Evolutionary conservation across 2,329 filamentous ascomycete species (phyloP), one percentile per base, ranked within the genome.

Genomic region (Diaporthe longicolla): DNA sequence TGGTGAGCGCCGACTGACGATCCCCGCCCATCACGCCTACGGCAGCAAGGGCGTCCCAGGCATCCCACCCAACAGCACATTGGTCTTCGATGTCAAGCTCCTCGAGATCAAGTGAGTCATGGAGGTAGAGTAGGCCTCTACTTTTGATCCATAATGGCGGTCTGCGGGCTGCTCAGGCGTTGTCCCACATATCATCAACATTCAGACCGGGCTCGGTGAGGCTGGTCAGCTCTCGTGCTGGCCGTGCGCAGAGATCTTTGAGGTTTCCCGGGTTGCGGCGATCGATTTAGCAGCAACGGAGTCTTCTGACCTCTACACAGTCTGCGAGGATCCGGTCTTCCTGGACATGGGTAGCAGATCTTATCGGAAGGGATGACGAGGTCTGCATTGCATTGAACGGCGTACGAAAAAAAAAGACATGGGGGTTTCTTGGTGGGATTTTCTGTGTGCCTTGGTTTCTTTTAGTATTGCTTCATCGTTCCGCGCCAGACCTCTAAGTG

Each of bases 31-130:
- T 80, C 91, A 96, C 74, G 97, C 93, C 80, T 99, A 99, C 84
- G 97, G 97, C 85, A 95, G 91, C 86, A 93, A 94, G 87, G 87
- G 89, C 76, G 85, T 94, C 32, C 93, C 95, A 68, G 95, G 93
- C 78, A 98, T 99, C 79, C 97, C 97, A 32, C 90, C 89, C 79
- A 98, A 98, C 90, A 96, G 95, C 83, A 94, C 93, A 78, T 87
- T 99, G 83, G 90, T 93, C 82, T 99, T 99, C 84, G 97, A 99
- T 83, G 89, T 97, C 80, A 97, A 96, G 89, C 88, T 95, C 71
- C 86, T 96, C 71, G 92, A 93, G 84, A 94, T 95, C 85, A 95
- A 95, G 88, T 95, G 92, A 88, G 85, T 73, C 50, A 15, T 40
- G 1, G 48, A 26, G 45, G 15, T 10, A 7, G 45, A 24, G 32